Base-by-base conservation (phyloP, 495 filamentous ascomycete species). In the Massariosphaeria phaeospora region DNA sequence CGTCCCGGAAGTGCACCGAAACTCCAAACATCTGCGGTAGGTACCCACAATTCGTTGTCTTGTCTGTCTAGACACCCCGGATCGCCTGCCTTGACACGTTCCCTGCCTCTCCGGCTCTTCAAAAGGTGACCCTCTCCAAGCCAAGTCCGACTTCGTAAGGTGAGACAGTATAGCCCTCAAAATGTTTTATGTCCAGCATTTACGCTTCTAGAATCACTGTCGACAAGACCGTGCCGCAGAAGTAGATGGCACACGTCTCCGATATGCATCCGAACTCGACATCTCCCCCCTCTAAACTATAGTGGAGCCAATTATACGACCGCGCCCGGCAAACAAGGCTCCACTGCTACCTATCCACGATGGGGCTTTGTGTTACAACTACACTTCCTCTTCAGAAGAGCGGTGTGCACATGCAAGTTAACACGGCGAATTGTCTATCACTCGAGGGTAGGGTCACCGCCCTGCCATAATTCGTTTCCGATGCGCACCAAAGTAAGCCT, bases 231-330 rank as follows among this genome's bases (percentile, higher is more conserved):
- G 9, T 23, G 23, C 35, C n/a, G 30, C 42, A 17, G 38, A 48
- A 52, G 35, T 41, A 55, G 39, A 41, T 55, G 46, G 39, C 46
- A 54, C 50, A 52, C 43, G 51, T 44, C 56, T 61, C 58, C 58
- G 58, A 61, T 56, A 56, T 51, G 51, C 45, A 18, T 27, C 58
- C 52, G 51, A 51, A 27, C n/a, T 34, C 27, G 25, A 36, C 25
- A 18, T 24, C 31, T 30, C 36, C 50, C 17, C 24, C 43, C 24
- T 29, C 42, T 42, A 26, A 12, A 26, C 50, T 12, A 15, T 41
- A 21, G 18, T 17, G 27, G 10, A 41, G 42, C 55, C 40, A 49
- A 58, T 58, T 39, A 47, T 43, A 48, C 38, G 15, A 34, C 35
- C 7, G 34, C 27, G n/a, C 15, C 41, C 17, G 30, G 15, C 52